Conservation (phyloP, 179 eudicot species). For the Actinidia arguta region DNA sequence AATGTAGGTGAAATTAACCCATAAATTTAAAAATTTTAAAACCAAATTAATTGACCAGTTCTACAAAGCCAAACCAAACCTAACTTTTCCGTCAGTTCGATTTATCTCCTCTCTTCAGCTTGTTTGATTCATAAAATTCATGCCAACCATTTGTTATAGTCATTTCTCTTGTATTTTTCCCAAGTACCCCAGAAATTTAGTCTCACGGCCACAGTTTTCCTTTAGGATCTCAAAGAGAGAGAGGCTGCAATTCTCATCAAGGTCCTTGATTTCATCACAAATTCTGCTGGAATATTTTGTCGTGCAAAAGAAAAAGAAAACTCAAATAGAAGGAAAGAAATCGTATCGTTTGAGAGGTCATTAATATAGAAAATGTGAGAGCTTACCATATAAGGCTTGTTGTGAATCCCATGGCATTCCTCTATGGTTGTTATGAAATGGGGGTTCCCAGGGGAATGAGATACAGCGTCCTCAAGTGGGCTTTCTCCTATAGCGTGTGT, state of each 20-base stretch:
- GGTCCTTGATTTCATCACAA: background rate
- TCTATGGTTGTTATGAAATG: background rate
- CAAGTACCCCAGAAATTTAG: background rate
- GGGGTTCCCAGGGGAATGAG: background rate
- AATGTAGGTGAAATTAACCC: too few species aligned
- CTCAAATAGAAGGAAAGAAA: too few species aligned
- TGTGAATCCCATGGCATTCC: background rate
- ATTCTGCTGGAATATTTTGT: background rate
- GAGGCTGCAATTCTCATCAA: background rate
- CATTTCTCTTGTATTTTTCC: background rate
- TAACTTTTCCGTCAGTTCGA: too few species aligned
- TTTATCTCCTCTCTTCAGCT: constrained; percentile 11
- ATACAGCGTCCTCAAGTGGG: background rate
- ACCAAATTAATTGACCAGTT: too few species aligned
- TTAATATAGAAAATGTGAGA: too few species aligned
- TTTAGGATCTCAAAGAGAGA: constrained; percentile 11
- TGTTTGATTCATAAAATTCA: constrained; percentile 5
- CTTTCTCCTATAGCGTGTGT: too few species aligned
- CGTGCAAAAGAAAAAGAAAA: too few species aligned
- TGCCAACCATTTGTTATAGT: background rate
- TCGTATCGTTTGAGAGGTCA: too few species aligned
- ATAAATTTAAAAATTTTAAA: too few species aligned
- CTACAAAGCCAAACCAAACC: too few species aligned
- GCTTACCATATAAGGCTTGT: background rate
- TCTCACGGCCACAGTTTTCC: constrained; percentile 5